Evolutionary conservation across 495 filamentous ascomycete genomes (phyloP), one percentile per base, ranked within the genome.

Genomic region (Penicillium angulare): DNA sequence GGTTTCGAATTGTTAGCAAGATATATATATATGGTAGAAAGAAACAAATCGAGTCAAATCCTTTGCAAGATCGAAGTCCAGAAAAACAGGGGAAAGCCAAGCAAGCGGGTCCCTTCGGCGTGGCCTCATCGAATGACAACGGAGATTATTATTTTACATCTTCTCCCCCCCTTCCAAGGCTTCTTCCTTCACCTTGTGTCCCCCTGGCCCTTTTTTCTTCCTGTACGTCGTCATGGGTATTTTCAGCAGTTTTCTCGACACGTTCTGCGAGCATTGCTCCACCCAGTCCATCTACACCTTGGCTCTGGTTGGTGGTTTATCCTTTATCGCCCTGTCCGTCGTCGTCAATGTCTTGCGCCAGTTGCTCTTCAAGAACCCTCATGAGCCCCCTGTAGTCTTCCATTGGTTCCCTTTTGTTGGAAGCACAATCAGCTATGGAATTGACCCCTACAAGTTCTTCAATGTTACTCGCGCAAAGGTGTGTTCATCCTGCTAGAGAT

Each of bases 321-420:
- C 66, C 8, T 50, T 72, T 20, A 48, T 74, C 53, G 57, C 55
- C n/a, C 26, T 75, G 17, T 66, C 68, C 15, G 59, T 73, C 22
- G 50, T 71, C 22, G 9, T 86, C 65, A 92, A 92, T 59, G 83
- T 92, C 43, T 52, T 88, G 47, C 66, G 73, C 35, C 89, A 93
- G 60, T 53, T 90, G 8, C 68, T 92, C 26, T 84, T 86, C 71
- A 85, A 79, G 65, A 87, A 86, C 50, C 72, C 75, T 7, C 71
- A 79, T 55, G 79, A 82, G 45, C 82, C 82, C 13, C 82, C 82
- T 1, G 49, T 86, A n/a, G 81, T 85, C 29, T 84, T 84, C 67
- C 81, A 86, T 63, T 83, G 75, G 79, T 65, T 86, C 36, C 83
- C 83, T 20, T 71, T 85, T 53, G 64, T 86, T 42, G 83, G 83